A percentile compares a stretch with the other conserved stretches of the same genome.
Conservation (phyloP, 345 rosid genomes). For the Sisymbrium altissimum region DNA sequence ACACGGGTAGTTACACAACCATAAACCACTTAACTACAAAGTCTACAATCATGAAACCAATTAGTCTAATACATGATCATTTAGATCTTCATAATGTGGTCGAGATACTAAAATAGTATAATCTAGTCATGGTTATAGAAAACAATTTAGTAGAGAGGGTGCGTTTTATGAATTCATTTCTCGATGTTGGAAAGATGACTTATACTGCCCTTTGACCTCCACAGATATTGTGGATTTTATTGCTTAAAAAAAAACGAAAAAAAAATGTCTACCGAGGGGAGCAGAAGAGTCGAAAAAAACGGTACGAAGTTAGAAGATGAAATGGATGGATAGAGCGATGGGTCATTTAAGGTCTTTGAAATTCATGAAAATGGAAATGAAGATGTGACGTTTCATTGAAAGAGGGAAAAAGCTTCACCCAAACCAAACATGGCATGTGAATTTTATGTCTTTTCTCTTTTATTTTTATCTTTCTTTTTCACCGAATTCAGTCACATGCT, state of each 20-base stretch:
- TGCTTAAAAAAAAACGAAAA: no score
- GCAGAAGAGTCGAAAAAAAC: no score
- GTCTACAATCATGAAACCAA: no score
- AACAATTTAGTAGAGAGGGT: no score
- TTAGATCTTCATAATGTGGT: no score
- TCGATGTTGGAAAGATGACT: not conserved
- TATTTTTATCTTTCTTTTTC: not conserved
- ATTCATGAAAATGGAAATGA: constrained; percentile 11
- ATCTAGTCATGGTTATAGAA: no score
- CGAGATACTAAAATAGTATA: no score
- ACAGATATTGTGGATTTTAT: not conserved
- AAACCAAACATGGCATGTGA: constrained; percentile 28
- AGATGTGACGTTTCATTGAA: constrained; percentile 31
- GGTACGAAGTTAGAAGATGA: constrained; percentile 14
- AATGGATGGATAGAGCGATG: constrained; percentile 7
- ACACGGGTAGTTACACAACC: no score
- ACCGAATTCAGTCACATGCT: constrained; percentile 10
- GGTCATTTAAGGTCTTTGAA: not conserved
- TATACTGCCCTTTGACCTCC: not conserved
- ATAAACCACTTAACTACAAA: no score
- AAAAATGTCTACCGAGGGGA: no score
- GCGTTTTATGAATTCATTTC: not conserved
- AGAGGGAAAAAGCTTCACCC: constrained; percentile 12
- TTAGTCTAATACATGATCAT: no score
- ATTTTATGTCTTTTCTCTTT: constrained; percentile 6